phyloP scores from a whole-genome alignment of 75 land plant species.

The Picea glauca region DNA sequence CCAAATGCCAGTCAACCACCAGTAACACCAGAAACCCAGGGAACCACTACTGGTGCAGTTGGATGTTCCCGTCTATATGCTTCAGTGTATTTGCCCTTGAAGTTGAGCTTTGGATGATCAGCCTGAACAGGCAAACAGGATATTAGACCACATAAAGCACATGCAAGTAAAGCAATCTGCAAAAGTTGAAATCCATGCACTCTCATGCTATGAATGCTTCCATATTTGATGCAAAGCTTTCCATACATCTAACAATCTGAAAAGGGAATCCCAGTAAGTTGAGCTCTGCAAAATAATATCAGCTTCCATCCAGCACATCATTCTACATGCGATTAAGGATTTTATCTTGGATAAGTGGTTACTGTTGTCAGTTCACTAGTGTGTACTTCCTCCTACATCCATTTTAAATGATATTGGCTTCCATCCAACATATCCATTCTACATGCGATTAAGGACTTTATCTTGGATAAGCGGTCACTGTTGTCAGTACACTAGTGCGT shows the following conservation, averaged over 20 bases:
- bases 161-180: neutral
- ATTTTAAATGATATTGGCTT: too few relatives aligned
- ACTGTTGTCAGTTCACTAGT: too few relatives aligned
- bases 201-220: neutral
- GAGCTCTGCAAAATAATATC: too few relatives aligned
- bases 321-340: neutral
- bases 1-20: neutral
- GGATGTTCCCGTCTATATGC: conserved; percentile 72
- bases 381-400: too few relatives aligned
- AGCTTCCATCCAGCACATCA: too few relatives aligned
- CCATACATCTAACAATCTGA: neutral
- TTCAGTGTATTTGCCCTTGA: conserved; percentile 74
- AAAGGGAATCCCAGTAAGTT: neutral
- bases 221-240: neutral
- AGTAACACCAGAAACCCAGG: conserved; percentile 86
- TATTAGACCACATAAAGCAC: neutral
- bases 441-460: neutral
- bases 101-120: conserved; percentile 62
- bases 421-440: too few relatives aligned
- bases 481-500: too few relatives aligned
- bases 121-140: conserved; percentile 43
- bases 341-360: neutral
- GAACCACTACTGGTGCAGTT: conserved; percentile 73
- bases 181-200: neutral
- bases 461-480: neutral